Conservation (phyloP, 306 rosid species). For the Pyrus pyrifolia region DNA sequence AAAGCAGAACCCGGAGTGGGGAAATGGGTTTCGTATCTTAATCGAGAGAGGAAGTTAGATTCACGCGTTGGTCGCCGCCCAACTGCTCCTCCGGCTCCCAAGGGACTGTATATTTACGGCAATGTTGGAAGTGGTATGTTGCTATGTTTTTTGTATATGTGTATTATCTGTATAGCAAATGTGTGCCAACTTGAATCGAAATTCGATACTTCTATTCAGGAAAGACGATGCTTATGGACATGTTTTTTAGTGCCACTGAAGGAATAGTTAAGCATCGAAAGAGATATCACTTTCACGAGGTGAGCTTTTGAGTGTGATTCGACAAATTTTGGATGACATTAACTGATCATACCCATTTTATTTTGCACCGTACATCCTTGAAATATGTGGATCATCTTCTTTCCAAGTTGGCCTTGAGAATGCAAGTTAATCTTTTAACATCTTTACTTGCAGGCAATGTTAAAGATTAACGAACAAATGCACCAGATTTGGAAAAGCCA, state of each 20-base stretch:
- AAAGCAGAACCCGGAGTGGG: conserved; percentile 84
- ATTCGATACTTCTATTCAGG: conserved; percentile 40
- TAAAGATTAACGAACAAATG: conserved; percentile 93
- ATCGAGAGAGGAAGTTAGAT: conserved; percentile 86
- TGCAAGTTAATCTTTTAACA: background rate
- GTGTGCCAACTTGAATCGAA: conserved; percentile 7
- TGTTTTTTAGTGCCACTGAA: conserved; percentile 82
- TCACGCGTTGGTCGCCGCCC: conserved; percentile 70
- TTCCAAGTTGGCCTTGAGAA: conserved; percentile 4
- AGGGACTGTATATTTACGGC: conserved; percentile 90
- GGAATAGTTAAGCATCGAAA: conserved; percentile 74
- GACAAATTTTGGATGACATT: background rate
- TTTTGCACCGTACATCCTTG: background rate
- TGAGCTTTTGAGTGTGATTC: conserved; percentile 31
- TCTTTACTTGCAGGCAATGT: conserved; percentile 72
- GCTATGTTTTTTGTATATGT: conserved; percentile 2
- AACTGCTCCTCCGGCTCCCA: conserved; percentile 77
- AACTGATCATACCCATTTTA: conserved; percentile 4
- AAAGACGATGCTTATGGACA: conserved; percentile 99
- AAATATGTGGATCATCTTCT: background rate
- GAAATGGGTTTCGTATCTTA: conserved; percentile 93
- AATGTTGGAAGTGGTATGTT: conserved; percentile 86
- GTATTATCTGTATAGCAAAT: conserved; percentile 6
- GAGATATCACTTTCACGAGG: conserved; percentile 96
- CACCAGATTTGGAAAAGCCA: conserved; percentile 87